Base-by-base conservation (phyloP, 768 basidiomycete genomes). In the Myochromella boudieri region DNA sequence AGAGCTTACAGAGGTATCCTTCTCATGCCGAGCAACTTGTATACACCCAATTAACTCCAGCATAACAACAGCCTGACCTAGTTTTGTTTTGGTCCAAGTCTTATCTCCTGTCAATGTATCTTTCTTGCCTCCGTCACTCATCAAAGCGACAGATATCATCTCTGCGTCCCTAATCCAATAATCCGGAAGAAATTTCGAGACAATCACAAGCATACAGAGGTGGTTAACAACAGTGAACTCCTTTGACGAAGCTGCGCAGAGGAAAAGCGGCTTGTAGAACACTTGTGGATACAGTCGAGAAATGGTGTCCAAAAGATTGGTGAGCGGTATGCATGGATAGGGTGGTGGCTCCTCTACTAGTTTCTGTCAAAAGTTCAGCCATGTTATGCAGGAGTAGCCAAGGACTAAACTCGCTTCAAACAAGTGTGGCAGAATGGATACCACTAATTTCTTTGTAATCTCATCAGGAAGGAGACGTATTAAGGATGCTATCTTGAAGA, bases 251-350 rank as follows among this genome's bases (percentile, higher is more conserved):
- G 80, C 79, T 0, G 87, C 84, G 50, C 85, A 87, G 0, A 73
- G 64, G 56, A 90, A 87, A 6, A 91, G 63, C 0, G 85, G 83
- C 58, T 82, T 86, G 68, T 80, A 89, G 63, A 91, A 87, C 0
- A 82, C 49, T 41, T 76, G 81, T 0, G 86, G 87, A 46, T 78
- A 74, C 12, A 63, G 52, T 36, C 71, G 66, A 1, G 84, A 80
- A 15, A 84, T 53, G 12, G 63, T 64, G 25, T 75, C 67, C 2
- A 89, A 67, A 32, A 90, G 68, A 26, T 69, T 64, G 4, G 78
- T 70, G 0, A 90, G 64, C 1, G 68, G 61, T 2, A 65, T 59
- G 32, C 61, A 75, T 3, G 80, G 80, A 45, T 66, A 57, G 12
- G 75, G 65, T 1, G 82, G 81, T 4, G 83, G 78, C 39, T 77